Evolutionary conservation across 176 grass and related monocot genomes (phyloP), one percentile per base, ranked within the genome.

Genomic region (Oryza glumipatula): DNA sequence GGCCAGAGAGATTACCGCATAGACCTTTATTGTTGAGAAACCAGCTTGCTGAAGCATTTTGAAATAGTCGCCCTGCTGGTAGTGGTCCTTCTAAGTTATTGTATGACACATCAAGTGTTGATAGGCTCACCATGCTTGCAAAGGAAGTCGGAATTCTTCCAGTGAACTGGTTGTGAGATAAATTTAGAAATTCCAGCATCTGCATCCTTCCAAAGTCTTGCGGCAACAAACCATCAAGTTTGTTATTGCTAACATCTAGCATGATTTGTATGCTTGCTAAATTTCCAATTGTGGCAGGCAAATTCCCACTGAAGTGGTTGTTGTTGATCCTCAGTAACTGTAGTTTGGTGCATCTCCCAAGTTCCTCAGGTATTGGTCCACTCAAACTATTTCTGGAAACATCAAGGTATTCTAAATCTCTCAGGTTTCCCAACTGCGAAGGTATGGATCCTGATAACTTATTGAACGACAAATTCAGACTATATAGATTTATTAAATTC

Each of bases 141-240:
- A 89, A 70, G 5, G 73, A 75, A 21, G 86, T 48, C 0, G 86
- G 86, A 45, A 80, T 79, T 1, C 54, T 60, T 65, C 84, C 85
- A 17, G 7, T 36, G n/a, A 87, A 70, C 46, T 70, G 85, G 65
- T 92, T 92, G 44, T 89, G 90, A 3, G 90, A 92, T 0, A 89
- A 16, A 32, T 92, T 92, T 4, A 89, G 46, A 8, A 26, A 44
- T 35, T 83, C 36, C 7, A 92, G 52, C 90, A 79, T 80, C 7
- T 2, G 2, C 23, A 88, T 39, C 11, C 15, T 72, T 4, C 72
- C 76, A 28, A 92, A 46, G 0, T 80, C n/a, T 11, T 12, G 14
- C 48, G 82, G 72, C 39, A 92, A 64, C 1, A 38, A 35, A n/a
- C 90, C 82, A 4, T 17, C 39, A 13, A 92, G 51, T 28, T 9